Conservation (phyloP, 2,329 filamentous ascomycete genomes). For the Hypomyces rosellus region DNA sequence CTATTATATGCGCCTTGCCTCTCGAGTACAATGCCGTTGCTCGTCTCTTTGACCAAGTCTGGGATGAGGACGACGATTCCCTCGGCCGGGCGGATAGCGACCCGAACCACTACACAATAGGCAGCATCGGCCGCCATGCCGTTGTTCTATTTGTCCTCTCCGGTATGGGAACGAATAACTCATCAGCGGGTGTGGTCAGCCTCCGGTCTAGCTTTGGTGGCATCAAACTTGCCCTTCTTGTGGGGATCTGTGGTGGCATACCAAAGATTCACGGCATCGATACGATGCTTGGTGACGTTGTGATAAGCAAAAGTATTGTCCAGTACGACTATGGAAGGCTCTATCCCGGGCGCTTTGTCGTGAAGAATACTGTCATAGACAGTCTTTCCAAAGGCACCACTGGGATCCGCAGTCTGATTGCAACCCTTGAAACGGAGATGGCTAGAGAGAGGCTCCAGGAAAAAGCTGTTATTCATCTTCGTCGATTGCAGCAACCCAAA, state of each 20-base stretch:
- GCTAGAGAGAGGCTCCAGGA: too few species aligned
- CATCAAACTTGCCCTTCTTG: slow-evolving; percentile 29
- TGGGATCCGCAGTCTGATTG: slow-evolving; percentile 24
- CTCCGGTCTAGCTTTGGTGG: slow-evolving; percentile 27
- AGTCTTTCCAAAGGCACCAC: slow-evolving; percentile 20
- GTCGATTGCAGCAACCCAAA: too few species aligned
- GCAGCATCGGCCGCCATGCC: slow-evolving; percentile 21
- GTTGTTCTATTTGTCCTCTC: slow-evolving; percentile 24
- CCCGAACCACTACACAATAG: slow-evolving; percentile 22
- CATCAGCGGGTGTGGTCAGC: slow-evolving; percentile 19
- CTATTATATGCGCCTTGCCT: slow-evolving; percentile 23
- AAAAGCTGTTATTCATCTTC: too few species aligned
- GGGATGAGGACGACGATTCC: slow-evolving; percentile 16
- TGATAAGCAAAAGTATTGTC: slow-evolving; percentile 24
- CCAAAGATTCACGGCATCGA: slow-evolving; percentile 14
- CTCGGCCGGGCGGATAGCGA: slow-evolving; percentile 21
- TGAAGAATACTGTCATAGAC: slow-evolving; percentile 21
- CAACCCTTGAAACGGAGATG: slow-evolving; percentile 8
- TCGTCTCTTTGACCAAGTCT: slow-evolving; percentile 21
- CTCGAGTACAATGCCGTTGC: slow-evolving; percentile 19
- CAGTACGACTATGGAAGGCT: slow-evolving; percentile 24
- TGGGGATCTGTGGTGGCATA: slow-evolving; percentile 36
- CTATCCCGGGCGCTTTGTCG: slow-evolving; percentile 18
- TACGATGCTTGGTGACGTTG: slow-evolving; percentile 27
- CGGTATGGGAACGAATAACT: slow-evolving; percentile 22